Evolutionary conservation across 1,284 basidiomycete genomes (phyloP), one percentile per base, ranked within the genome.

Genomic region (Microbotryum violaceum): DNA sequence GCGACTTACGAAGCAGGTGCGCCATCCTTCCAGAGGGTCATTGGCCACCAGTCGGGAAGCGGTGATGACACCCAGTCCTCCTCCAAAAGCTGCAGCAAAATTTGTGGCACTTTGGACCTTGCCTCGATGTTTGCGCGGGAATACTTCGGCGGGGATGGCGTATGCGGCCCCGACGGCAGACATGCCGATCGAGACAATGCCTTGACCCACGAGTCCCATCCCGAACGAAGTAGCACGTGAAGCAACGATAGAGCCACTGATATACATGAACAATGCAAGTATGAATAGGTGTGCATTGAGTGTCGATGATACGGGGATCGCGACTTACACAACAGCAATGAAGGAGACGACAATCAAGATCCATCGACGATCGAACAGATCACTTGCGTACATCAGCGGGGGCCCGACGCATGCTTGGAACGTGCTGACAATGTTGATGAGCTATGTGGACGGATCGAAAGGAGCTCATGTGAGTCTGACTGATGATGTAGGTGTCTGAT

Each of bases 131-230:
- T 53, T 14, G 51, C 51, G 51, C 25, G 51, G 51, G 27, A 53
- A 53, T 8, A 53, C 51, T 33, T 53, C 51, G 20, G 51, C 25
- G 9, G 51, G 51, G 20, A 53, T 53, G 25, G 51, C 51, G 9
- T 53, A 53, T 27, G 14, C 51, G 18, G 25, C 23, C n/a, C 51
- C 51, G 5, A 53, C 51, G 25, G 20, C 20, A 8, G 25, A 23
- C 51, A 53, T 53, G 27, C 51, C 51, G 20, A 53, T 31, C 27
- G 25, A 25, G 8, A 33, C 31, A 16, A 53, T 27, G 25, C 25
- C n/a, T 53, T 53, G 51, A n/a, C 51, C 51, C n/a, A 20, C 51
- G 10, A 53, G n/a, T n/a, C 27, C 51, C 51, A 53, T 53, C 9
- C 25, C 51, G 31, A 53, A 53, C 20, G 51, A 53, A 6, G 51